Conservation (phyloP, 805 yeast species). For the Yamadazyma endophytica region DNA sequence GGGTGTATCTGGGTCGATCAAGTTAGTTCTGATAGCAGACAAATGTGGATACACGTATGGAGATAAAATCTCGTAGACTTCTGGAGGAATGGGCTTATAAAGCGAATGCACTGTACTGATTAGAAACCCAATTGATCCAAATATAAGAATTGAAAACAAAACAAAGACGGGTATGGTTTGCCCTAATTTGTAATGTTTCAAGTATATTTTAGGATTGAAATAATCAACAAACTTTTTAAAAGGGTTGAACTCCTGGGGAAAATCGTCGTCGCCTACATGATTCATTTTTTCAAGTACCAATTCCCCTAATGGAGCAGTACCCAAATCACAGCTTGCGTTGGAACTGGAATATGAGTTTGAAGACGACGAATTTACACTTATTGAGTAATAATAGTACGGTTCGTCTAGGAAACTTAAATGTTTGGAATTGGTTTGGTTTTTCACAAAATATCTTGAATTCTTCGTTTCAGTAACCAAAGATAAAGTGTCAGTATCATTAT, state of each 20-base stretch:
- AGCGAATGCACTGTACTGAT: conserved; percentile 5
- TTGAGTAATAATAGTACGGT: conserved; percentile 11
- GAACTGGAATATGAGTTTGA: not conserved
- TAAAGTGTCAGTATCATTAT: conserved; percentile 6
- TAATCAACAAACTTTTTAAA: conserved; percentile 9
- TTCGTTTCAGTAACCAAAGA: conserved; percentile 9
- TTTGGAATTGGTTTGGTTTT: not conserved
- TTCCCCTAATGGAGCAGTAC: no score
- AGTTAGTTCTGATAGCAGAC: conserved; percentile 53
- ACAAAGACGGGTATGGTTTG: conserved; percentile 9
- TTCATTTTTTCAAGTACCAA: no score
- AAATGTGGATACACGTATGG: conserved; percentile 55
- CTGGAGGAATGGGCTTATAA: conserved; percentile 9
- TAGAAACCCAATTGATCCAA: conserved; percentile 12
- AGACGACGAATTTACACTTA: no score
- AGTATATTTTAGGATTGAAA: conserved; percentile 9
- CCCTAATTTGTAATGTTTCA: conserved; percentile 7
- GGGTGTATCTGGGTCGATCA: conserved; percentile 76
- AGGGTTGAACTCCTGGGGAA: conserved; percentile 6
- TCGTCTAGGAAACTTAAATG: conserved; percentile 10
- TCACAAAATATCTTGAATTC: conserved; percentile 12
- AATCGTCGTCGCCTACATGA: conserved; percentile 11
- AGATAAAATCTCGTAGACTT: conserved; percentile 37
- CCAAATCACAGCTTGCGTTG: not conserved
- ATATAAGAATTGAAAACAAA: conserved; percentile 8